Conservation (phyloP, 2,329 filamentous ascomycete genomes). For the Trichoderma pleuroti region DNA sequence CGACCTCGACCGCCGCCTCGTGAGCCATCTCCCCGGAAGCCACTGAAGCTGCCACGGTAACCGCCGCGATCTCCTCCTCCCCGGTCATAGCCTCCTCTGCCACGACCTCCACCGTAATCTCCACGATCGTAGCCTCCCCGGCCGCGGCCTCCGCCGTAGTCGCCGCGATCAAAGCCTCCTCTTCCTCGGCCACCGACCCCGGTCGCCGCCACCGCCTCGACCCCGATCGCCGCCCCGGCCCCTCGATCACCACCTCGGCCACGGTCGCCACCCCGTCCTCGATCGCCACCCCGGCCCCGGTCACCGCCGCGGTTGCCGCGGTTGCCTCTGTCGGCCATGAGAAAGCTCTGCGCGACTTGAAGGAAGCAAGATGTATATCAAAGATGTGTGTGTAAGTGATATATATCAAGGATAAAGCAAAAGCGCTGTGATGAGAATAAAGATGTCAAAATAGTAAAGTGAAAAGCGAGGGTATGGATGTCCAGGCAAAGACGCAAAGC, state of each 20-base stretch:
- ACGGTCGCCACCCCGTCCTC: conserved; percentile 22
- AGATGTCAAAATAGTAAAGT: not conserved
- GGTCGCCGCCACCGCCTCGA: conserved; percentile 24
- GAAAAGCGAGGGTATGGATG: not conserved
- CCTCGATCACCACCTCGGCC: conserved; percentile 20
- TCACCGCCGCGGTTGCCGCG: conserved; percentile 20
- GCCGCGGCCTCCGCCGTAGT: conserved; percentile 17
- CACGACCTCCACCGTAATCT: conserved; percentile 23
- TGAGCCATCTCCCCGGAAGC: conserved; percentile 23
- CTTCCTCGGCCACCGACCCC: conserved; percentile 21
- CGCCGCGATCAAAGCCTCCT: conserved; percentile 17
- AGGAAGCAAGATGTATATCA: not conserved
- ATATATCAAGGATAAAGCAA: not conserved
- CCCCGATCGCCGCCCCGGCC: conserved; percentile 16
- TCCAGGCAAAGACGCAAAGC: not conserved
- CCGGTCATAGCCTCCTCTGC: conserved; percentile 19
- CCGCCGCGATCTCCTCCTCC: conserved; percentile 23
- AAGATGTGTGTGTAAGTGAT: not conserved
- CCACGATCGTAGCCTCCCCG: conserved; percentile 20
- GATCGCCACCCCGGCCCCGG: conserved; percentile 15
- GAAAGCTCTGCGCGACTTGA: not conserved
- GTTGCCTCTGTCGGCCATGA: conserved; percentile 22
- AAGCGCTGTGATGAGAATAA: not conserved
- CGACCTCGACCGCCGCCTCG: conserved; percentile 23
- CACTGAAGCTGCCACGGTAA: conserved; percentile 22